Evolutionary conservation across 495 filamentous ascomycete species (phyloP).

Genomic region (Tuber aestivum): DNA sequence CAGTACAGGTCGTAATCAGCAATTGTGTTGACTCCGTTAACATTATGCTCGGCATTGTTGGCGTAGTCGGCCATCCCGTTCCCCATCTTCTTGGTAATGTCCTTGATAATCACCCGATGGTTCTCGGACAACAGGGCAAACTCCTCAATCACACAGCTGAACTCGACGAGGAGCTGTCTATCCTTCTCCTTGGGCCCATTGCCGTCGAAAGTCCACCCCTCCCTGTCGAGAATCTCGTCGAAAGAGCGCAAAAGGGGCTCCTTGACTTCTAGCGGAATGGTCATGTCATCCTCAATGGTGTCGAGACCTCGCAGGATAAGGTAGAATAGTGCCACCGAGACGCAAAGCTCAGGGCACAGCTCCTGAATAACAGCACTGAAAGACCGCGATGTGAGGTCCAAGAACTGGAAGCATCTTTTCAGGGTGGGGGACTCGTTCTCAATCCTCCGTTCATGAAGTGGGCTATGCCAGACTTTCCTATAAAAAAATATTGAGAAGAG

Average conservation of each 20-base stretch:
- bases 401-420: constrained; percentile 74
- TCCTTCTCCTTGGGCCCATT: constrained; percentile 93
- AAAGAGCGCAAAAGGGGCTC: constrained; percentile 82
- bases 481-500: background rate
- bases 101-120: constrained; percentile 82
- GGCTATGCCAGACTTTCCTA: constrained; percentile 95
- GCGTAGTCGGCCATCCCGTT: constrained; percentile 97
- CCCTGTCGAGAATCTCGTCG: constrained; percentile 64
- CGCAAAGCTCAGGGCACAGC: constrained; percentile 83
- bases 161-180: constrained; percentile 82
- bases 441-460: constrained; percentile 75
- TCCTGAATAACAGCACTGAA: constrained; percentile 93
- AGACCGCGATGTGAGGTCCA: constrained; percentile 83
- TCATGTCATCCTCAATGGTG: constrained; percentile 98
- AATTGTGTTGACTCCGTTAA: constrained; percentile 72
- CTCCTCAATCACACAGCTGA: constrained; percentile 77
- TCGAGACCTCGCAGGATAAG: constrained; percentile 82
- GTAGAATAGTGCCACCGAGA: constrained; percentile 91
- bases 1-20: constrained; percentile 93
- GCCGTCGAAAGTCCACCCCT: constrained; percentile 83
- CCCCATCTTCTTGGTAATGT: constrained; percentile 92
- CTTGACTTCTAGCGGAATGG: constrained; percentile 70
- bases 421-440: constrained; percentile 67
- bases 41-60: constrained; percentile 69
- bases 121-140: constrained; percentile 80